Base-by-base conservation (phyloP, 306 rosid genomes). In the Notholithocarpus densiflorus region DNA sequence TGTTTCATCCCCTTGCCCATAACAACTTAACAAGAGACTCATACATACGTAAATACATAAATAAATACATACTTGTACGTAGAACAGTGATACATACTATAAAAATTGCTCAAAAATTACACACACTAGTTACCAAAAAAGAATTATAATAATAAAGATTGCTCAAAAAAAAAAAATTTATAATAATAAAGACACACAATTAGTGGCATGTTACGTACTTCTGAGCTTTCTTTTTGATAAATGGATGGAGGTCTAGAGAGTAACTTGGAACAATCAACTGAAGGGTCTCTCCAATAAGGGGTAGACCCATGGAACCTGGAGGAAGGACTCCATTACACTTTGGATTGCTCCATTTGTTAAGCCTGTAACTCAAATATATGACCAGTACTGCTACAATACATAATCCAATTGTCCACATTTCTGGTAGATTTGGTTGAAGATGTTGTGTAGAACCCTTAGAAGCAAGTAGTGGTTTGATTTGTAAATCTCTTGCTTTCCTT, bases 201-300 rank as follows among this genome's bases (percentile, higher is more conserved):
- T 1, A 60, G 24, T 6, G 24, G 27, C 12, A 68, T 37, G 23
- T 14, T 37, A 37, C 45, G 11, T 75, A 84, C 88, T 68, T 84
- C 6, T 80, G 73, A 21, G 85, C 27, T 72, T 87, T 75, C 10
- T 65, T 85, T 53, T 75, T 84, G 56, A 85, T 77, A 77, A 87
- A 85, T 15, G 84, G 85, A 27, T 75, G 89, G 51, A 85, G 82
- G 32, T 87, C 90, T 2, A 85, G 83, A 27, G 85, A 79, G 59
- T 77, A 75, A 69, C 89, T 82, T 10, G 89, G 82, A 11, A 27
- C 18, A 17, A 85, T 27, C 37, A 85, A 61, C 71, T 68, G 43
- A 48, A 82, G 62, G 13, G 87, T 82, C 53, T 85, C 87, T 19
- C 89, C 89, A 32, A 85, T 68, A 43, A 85, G 60, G 43, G 91